Base-by-base conservation (phyloP, 192 early-diverging fungal species). In the Coemansia javaensis region DNA sequence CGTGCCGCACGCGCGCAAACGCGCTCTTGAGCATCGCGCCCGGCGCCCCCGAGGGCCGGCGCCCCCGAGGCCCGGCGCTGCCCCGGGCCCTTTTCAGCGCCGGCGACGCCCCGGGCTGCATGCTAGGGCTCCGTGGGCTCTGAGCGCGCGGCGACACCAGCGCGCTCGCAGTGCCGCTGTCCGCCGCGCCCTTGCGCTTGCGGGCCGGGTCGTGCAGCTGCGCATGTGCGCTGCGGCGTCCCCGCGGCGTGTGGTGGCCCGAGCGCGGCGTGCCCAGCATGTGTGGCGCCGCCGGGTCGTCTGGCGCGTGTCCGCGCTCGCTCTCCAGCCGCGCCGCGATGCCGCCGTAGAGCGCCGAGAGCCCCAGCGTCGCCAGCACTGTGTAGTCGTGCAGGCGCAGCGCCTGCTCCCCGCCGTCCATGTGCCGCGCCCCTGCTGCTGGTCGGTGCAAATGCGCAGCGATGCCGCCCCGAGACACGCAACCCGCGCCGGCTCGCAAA, bases 311-410 rank as follows among this genome's bases (percentile, higher is more conserved):
- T 2, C 27, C 32, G 6, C 39, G 42, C 27, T 43, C 62, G 13
- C 47, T 46, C 30, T 72, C 69, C 4, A 60, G 47, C 45, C 39
- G 52, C 43, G 48, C 44, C 6, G 56, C 51, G 30, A 72, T 56
- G 30, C 45, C 35, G 33, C 42, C 44, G 39, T 72, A 72, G n/a
- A 65, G 56, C 35, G 56, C 37, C 1, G 50, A 39, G 12, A 72
- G 52, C 20, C 69, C 62, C 14, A 72, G 69, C 13, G 69, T 72
- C 10, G 61, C 57, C 27, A 56, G 40, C 20, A 61, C 56, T 15
- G 69, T 72, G 30, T 60, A 65, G 57, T 72, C 69, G 50, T 72
- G 41, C 10, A 56, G 22, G 14, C 69, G 61, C 43, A 72, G 49
- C 5, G 56, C 35, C 48, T 60, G 56, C 23, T 43, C 14, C 12